A percentile compares a stretch with the other conserved stretches of the same genome.
These are phyloP conservation scores for Trichoderma sp. DNA, from an alignment of 2,329 filamentous ascomycete genomes.

Conservation along the genomic window DNA sequence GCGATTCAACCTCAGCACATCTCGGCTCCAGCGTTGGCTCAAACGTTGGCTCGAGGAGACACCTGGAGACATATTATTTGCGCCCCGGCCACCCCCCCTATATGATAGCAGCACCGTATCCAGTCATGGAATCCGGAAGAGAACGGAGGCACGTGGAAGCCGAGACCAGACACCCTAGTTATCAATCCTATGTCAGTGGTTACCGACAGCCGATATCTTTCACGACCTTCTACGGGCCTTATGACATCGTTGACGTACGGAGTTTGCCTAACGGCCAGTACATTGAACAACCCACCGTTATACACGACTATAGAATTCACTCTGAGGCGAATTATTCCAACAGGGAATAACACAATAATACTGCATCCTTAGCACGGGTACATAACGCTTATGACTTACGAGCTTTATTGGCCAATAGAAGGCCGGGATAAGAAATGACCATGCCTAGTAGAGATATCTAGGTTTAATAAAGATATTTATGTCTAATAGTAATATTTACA, in stretches of 20 bases:
- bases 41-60: not conserved
- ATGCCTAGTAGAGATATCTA: not conserved
- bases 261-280: constrained; percentile 46
- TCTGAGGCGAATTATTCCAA: constrained; percentile 23
- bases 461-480: too few relatives aligned
- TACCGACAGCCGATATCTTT: not conserved
- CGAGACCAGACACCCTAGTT: not conserved
- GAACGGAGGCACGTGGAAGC: not conserved
- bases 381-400: constrained; percentile 46
- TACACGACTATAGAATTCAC: constrained; percentile 29
- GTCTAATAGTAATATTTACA: too few relatives aligned
- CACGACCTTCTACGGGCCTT: constrained; percentile 5
- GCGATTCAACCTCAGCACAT: not conserved
- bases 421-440: not conserved
- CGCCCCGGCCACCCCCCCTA: not conserved
- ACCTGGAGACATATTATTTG: not conserved
- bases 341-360: constrained; percentile 1
- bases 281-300: constrained; percentile 40
- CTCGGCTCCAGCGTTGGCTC: not conserved
- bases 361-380: constrained; percentile 1
- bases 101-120: not conserved
- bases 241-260: constrained; percentile 42
- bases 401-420: constrained; percentile 31
- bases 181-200: not conserved
- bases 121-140: not conserved